Base-by-base conservation (phyloP, 129 eudicot species). In the Arctium lappa region DNA sequence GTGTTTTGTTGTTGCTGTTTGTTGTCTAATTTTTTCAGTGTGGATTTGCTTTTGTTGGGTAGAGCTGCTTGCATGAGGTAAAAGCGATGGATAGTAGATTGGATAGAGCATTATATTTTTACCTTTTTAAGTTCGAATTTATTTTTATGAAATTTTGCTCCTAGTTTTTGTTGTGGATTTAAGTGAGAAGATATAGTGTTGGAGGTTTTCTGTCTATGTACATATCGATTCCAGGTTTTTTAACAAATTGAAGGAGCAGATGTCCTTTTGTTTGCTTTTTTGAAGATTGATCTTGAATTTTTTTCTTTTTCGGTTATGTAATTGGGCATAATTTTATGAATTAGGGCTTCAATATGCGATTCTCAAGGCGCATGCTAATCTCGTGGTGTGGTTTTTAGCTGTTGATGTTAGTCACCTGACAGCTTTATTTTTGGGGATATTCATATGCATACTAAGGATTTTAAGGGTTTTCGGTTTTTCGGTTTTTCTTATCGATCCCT, bases 371-470 rank as follows among this genome's bases (percentile, higher is more conserved):
- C 79, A 74, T 30, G 73, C 78, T 80, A 65, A 73, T 81, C 73
- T 82, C 40, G 74, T 74, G 75, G 50, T 53, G 60, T 69, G 76
- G 13, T 71, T 76, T 83, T 77, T 13, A 16, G 50, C 60, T 66
- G 83, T 82, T 82, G 76, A 48, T 72, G 76, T 78, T 86, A 60
- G 86, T 78, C 83, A 73, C 66, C 83, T 68, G 50, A 65, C 72
- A 65, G 39, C 38, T 73, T 48, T 86, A 50, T 4, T 86, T 65
- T 73, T 33, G 36, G 75, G 77, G 74, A 77, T 78, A 42, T 80
- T 38, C 40, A 53, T 37, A 56, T 81, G 40, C 69, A 66, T 18
- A 31, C 30, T 8, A 9, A 7, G 42, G 73, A 36, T 9, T 60
- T 36, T 16, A 73, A 18, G 80, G 36, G 37, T 78, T 78, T 78